These are phyloP conservation scores for Theobroma cacao DNA, from an alignment of 345 rosid genomes.

Conservation along the genomic window DNA sequence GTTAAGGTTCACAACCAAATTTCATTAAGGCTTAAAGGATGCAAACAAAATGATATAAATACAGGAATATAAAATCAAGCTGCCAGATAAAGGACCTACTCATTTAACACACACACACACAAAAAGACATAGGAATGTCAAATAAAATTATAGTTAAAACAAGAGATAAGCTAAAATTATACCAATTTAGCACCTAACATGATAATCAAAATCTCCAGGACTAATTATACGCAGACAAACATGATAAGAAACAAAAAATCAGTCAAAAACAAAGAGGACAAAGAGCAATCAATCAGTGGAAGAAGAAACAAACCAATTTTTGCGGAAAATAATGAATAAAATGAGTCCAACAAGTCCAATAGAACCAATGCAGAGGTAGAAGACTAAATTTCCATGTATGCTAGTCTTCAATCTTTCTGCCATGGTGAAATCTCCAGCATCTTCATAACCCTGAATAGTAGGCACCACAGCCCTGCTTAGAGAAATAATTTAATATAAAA, in stretches of 20 bases:
- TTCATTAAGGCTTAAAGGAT: neutral
- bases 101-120: neutral
- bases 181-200: neutral
- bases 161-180: neutral
- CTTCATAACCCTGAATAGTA: slow-evolving; percentile 84
- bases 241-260: slow-evolving; percentile 7
- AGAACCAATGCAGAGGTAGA: slow-evolving; percentile 69
- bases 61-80: neutral
- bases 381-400: slow-evolving; percentile 60
- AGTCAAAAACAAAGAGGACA: neutral
- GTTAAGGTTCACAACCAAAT: neutral
- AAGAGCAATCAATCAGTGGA: neutral
- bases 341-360: slow-evolving; percentile 65
- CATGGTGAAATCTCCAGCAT: slow-evolving; percentile 79
- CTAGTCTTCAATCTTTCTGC: slow-evolving; percentile 76
- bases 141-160: neutral
- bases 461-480: slow-evolving; percentile 83
- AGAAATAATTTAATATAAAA: slow-evolving; percentile 34
- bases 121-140: neutral
- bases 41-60: neutral
- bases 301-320: slow-evolving; percentile 31
- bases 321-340: slow-evolving; percentile 51
- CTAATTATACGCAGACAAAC: neutral
- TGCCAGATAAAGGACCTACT: neutral
- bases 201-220: neutral